Percentiles rank a stretch among this genome's conserved stretches.
phyloP scores from a whole-genome alignment of 225 moss, liverwort and hornwort genomes.

The Rhytidiadelphus loreus region DNA sequence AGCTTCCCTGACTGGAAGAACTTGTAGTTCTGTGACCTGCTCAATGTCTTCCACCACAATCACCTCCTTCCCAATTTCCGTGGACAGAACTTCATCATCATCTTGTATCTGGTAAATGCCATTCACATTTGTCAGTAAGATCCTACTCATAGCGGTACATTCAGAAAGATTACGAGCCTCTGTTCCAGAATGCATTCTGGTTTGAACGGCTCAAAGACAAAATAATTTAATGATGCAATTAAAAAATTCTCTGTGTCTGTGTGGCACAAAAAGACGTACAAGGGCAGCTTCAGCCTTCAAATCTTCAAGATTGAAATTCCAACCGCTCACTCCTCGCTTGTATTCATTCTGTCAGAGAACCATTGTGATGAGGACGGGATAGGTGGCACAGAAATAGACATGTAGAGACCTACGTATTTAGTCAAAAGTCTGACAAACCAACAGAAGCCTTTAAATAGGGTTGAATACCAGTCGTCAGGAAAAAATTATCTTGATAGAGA shows the following conservation, averaged over 20 bases:
- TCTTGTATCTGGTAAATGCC: conserved; percentile 31
- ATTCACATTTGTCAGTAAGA: neutral
- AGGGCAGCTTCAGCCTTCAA: conserved; percentile 81
- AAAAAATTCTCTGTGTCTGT: neutral
- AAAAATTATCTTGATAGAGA: neutral
- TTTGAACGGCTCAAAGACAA: neutral
- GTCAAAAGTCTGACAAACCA: neutral
- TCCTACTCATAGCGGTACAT: neutral
- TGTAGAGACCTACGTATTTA: neutral
- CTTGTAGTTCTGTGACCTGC: conserved; percentile 6
- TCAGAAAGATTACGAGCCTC: neutral
- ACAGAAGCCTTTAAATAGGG: neutral
- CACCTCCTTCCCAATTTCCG: conserved; percentile 29
- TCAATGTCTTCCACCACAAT: conserved; percentile 27
- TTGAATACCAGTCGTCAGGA: neutral
- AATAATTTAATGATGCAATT: neutral
- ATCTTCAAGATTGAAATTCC: conserved; percentile 95
- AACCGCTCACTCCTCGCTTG: conserved; percentile 91
- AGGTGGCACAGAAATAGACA: neutral
- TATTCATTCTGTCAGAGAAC: conserved; percentile 59
- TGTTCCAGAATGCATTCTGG: neutral
- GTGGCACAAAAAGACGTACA: conserved; percentile 3
- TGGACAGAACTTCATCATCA: conserved; percentile 28
- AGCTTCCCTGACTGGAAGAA: conserved; percentile 3
- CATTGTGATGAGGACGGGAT: neutral